phyloP scores from a whole-genome alignment of 148 eudicot species.

The Polygonum maritimum region DNA sequence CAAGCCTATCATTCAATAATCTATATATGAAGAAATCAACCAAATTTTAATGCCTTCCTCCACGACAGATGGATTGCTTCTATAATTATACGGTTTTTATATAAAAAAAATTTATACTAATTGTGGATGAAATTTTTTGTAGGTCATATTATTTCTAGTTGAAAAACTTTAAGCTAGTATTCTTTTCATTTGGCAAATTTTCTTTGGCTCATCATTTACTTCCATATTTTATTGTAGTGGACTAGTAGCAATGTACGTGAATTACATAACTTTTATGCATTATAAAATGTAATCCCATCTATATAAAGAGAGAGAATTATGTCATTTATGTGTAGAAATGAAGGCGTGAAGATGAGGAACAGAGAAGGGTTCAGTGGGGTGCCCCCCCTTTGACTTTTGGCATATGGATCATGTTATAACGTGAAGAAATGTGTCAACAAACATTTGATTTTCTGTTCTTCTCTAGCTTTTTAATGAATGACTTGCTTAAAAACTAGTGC shows the following conservation, averaged over 20 bases:
- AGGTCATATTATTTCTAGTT: neutral
- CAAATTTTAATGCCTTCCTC: too few relatives aligned
- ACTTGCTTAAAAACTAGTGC: neutral
- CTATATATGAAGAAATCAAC: too few relatives aligned
- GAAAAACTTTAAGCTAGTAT: neutral
- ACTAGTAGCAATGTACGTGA: neutral
- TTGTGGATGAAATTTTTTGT: neutral
- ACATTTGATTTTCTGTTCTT: neutral
- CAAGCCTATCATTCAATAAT: too few relatives aligned
- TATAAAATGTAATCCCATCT: neutral
- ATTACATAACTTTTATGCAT: neutral
- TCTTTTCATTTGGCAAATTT: neutral
- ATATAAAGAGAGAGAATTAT: neutral
- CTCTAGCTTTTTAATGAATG: neutral
- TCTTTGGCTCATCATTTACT: neutral
- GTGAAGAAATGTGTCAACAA: neutral
- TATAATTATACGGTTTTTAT: too few relatives aligned
- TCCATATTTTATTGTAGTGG: neutral
- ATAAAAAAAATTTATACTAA: neutral
- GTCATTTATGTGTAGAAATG: too few relatives aligned
- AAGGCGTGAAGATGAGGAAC: neutral
- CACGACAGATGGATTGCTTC: too few relatives aligned
- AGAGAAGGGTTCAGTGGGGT: neutral
- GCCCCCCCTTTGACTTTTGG: constrained; percentile 1
- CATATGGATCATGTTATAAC: neutral